These are phyloP conservation scores for Taxillus chinensis DNA, from an alignment of 164 flowering plant species.

Conservation along the genomic window DNA sequence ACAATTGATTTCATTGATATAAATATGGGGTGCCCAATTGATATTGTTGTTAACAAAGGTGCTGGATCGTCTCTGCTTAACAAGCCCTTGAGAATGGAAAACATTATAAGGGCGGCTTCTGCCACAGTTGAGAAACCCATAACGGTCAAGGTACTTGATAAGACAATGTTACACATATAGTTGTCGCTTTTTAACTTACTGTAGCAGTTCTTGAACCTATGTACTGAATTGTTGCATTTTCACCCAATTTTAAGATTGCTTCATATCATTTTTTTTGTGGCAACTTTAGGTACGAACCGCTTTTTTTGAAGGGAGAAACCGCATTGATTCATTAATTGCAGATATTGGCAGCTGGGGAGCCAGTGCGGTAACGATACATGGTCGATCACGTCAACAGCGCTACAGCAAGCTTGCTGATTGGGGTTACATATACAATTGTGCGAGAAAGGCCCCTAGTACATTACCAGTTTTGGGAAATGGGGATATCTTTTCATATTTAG, in stretches of 20 bases:
- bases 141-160: conserved; percentile 66
- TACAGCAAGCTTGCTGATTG: conserved; percentile 96
- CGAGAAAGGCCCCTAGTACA: conserved; percentile 45
- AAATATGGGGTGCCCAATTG: conserved; percentile 99
- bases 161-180: background rate
- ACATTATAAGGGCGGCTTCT: conserved; percentile 62
- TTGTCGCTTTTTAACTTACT: too few relatives aligned
- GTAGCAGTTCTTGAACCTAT: too few relatives aligned
- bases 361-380: conserved; percentile 85
- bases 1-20: conserved; percentile 90
- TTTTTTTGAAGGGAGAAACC: conserved; percentile 83
- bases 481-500: conserved; percentile 73
- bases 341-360: conserved; percentile 87
- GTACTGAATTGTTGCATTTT: too few relatives aligned
- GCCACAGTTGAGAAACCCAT: conserved; percentile 56
- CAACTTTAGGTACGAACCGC: conserved; percentile 77
- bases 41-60: conserved; percentile 87
- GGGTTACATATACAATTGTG: conserved; percentile 82
- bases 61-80: conserved; percentile 94
- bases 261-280: background rate
- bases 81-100: conserved; percentile 83
- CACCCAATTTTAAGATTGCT: background rate
- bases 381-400: conserved; percentile 92
- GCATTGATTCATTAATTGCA: conserved; percentile 70
- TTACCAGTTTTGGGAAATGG: conserved; percentile 91